Evolutionary conservation across 768 basidiomycete species (phyloP), one percentile per base, ranked within the genome.

Genomic region (Trametes cubensis): DNA sequence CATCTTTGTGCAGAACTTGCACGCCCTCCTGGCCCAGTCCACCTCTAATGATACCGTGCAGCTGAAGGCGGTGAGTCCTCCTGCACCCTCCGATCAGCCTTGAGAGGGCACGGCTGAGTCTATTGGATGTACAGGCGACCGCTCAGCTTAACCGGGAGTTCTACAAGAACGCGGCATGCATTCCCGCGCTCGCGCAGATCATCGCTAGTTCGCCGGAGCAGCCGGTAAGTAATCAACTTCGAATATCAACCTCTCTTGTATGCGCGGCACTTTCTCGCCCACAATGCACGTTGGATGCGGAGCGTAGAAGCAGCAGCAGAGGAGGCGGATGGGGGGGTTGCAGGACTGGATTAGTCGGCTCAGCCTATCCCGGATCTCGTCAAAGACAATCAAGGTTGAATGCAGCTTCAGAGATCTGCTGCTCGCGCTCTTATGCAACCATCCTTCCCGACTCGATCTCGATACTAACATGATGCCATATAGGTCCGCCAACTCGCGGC

Each of bases 401-500:
- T 34, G 34, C 34, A 34, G 34, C 34, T 2, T 34, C 11, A 34
- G 34, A 10, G 34, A 34, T 34, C 34, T 10, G 34, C 34, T 11
- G 34, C 34, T 34, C 34, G 34, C 34, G 34, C 34, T 34, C 34
- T 10, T 34, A 34, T 11, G 10, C 10, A 4, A 34, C 34, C 5
- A 6, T 34, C 48, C 13, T 4, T 18, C 17, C 8, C 23, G 26
- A 20, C 23, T 13, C 14, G 3, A 49, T 14, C 23, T 34, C 26
- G 15, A 14, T 14, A n/a, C 34, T 56, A 20, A 56, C 44, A 20
- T 14, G 21, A 13, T n/a, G 20, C 1, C 14, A 4, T n/a, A 1
- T 54, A 99, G 95, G 87, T 98, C 65, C 92, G 95, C 63, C 97
- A 99, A 85, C 84, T 99, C 21, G 93, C 95, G 50, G 95, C 95